These are phyloP conservation scores for Funneliformis geosporum DNA, from an alignment of 192 early-diverging fungal genomes.

Conservation along the genomic window DNA sequence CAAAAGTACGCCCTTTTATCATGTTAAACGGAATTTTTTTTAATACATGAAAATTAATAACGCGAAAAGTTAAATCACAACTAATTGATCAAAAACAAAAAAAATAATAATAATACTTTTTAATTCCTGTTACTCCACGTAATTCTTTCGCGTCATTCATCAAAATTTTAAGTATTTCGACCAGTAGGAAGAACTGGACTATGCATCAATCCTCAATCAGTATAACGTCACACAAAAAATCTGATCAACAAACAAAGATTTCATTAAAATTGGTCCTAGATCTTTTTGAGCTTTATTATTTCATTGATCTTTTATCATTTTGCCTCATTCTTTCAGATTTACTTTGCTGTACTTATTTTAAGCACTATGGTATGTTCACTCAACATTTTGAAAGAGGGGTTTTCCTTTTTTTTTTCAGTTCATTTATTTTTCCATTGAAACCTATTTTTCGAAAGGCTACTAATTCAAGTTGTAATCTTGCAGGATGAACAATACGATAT, in stretches of 20 bases:
- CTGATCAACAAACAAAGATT: not conserved
- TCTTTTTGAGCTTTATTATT: not conserved
- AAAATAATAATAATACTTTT: too few relatives aligned
- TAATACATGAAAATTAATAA: too few relatives aligned
- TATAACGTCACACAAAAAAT: not conserved
- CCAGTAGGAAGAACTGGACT: too few relatives aligned
- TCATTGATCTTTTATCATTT: not conserved
- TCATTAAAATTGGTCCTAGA: not conserved
- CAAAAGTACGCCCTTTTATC: too few relatives aligned
- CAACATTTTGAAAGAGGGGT: not conserved
- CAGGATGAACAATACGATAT: constrained; percentile 90
- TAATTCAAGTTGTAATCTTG: not conserved
- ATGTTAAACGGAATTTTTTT: too few relatives aligned
- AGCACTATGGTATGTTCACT: not conserved
- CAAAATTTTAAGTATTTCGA: too few relatives aligned
- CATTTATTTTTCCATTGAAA: not conserved
- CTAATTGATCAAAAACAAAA: too few relatives aligned
- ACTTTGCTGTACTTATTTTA: not conserved
- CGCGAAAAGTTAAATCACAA: too few relatives aligned
- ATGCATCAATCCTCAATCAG: not conserved
- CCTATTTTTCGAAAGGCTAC: not conserved
- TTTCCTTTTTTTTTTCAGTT: not conserved
- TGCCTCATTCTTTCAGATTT: not conserved
- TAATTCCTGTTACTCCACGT: too few relatives aligned
- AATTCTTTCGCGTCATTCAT: too few relatives aligned